Evolutionary conservation across 805 yeast genomes (phyloP), one percentile per base, ranked within the genome.

Genomic region (Candida vartiovaarae): DNA sequence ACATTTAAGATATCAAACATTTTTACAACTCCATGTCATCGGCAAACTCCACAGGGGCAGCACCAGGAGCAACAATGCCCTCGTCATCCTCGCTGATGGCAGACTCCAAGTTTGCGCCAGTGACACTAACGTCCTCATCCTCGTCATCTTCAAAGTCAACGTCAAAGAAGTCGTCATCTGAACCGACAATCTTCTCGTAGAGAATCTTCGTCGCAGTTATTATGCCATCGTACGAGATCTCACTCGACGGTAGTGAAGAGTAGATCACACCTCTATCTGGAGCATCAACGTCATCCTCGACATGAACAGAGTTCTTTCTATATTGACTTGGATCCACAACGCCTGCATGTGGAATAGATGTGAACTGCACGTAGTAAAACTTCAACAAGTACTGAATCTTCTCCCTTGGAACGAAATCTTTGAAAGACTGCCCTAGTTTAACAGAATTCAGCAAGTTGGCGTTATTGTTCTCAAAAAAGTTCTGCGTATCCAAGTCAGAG

Each of bases 111-210:
- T 46, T 47, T 24, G 54, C 61, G 6, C 52, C 55, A 15, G 58
- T 45, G 4, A 34, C 31, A 10, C 28, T 32, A 4, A 30, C 34
- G 31, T 15, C 15, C 29, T 69, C 75, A 32, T 80, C 90, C 36
- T 89, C 96, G 4, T 58, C 62, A 61, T 91, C 98, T 64, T 91
- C 97, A 59, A 91, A 91, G 64, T 91, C 98, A 35, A 91, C 86
- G 62, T 88, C 96, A 60, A 91, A 91, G 67, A 93, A 93, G 64
- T 91, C 98, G 55, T 91, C 97, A 60, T 85, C 93, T 2, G 95
- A 77, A 8, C 98, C 98, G 8, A 93, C 95, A 49, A 91, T 81
- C 44, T 74, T 71, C 48, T 78, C 80, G 61, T 87, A 91, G 35
- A 91, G 61, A 23, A 76, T 67, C 59, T 80, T 84, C 6, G 90